These are phyloP conservation scores for Cytospora leucostoma DNA, from an alignment of 2,329 filamentous ascomycete genomes.

Conservation along the genomic window DNA sequence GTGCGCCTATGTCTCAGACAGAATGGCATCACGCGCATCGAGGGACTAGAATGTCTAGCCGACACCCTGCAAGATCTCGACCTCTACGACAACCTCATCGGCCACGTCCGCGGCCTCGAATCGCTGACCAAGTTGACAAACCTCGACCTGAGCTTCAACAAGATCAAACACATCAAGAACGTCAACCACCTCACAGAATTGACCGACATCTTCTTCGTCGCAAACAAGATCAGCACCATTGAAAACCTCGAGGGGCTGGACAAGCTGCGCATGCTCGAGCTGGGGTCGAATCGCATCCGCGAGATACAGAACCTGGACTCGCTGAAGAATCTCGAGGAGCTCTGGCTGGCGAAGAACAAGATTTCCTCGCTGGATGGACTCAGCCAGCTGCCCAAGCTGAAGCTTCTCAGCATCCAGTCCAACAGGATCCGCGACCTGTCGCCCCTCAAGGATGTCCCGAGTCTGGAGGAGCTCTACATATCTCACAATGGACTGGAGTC, in stretches of 20 bases:
- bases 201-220: slow-evolving; percentile 85
- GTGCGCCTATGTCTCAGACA: slow-evolving; percentile 86
- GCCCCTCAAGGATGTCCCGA: slow-evolving; percentile 71
- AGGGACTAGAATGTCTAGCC: slow-evolving; percentile 68
- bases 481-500: slow-evolving; percentile 88
- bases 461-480: slow-evolving; percentile 91
- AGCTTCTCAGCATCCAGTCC: slow-evolving; percentile 90
- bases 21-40: slow-evolving; percentile 81
- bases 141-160: slow-evolving; percentile 96
- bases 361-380: slow-evolving; percentile 82
- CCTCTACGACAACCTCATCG: slow-evolving; percentile 94
- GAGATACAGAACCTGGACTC: slow-evolving; percentile 84
- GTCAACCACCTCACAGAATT: slow-evolving; percentile 75
- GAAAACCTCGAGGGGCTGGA: slow-evolving; percentile 77
- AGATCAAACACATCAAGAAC: slow-evolving; percentile 97
- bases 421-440: slow-evolving; percentile 83
- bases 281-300: slow-evolving; percentile 89
- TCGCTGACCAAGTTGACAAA: slow-evolving; percentile 72
- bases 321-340: slow-evolving; percentile 75
- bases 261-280: slow-evolving; percentile 79
- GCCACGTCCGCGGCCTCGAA: slow-evolving; percentile 82
- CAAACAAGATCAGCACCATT: slow-evolving; percentile 89
- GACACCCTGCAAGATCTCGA: slow-evolving; percentile 79
- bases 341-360: slow-evolving; percentile 97
- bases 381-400: slow-evolving; percentile 72